Percentiles rank a stretch among this genome's conserved stretches.
Conservation (phyloP, 2,329 filamentous ascomycete genomes). For the Colletotrichum neosansevieriae region DNA sequence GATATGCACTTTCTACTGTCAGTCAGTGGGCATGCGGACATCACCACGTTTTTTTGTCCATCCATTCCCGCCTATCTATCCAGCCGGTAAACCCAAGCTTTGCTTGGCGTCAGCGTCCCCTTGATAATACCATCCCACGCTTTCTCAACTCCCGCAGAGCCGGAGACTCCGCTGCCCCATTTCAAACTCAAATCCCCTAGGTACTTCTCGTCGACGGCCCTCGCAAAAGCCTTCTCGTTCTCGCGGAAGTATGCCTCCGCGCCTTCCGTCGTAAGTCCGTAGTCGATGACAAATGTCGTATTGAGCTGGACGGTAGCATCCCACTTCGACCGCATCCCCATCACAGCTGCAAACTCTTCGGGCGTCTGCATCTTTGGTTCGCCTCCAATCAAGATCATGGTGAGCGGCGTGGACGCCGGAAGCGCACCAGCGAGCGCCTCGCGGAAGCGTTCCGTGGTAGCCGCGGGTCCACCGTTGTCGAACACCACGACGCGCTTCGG, state of each 20-base stretch:
- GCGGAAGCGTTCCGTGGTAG: conserved; percentile 13
- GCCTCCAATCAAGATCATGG: conserved; percentile 14
- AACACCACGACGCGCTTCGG: conserved; percentile 41
- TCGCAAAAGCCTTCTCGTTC: conserved; percentile 18
- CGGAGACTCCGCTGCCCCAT: conserved; percentile 30
- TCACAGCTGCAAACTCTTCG: conserved; percentile 1
- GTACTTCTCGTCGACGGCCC: conserved; percentile 10
- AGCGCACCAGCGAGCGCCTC: conserved; percentile 13
- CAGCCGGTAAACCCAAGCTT: conserved; percentile 25
- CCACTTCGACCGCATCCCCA: conserved; percentile 12
- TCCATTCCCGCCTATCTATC: neutral
- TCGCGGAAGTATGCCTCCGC: conserved; percentile 1
- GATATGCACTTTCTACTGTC: too few species aligned
- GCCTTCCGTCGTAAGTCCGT: conserved; percentile 20
- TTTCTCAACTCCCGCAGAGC: conserved; percentile 24
- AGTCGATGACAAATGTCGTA: conserved; percentile 36
- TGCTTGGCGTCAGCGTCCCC: conserved; percentile 17
- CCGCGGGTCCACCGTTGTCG: conserved; percentile 41
- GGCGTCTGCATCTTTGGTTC: conserved; percentile 8
- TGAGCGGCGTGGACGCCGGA: neutral
- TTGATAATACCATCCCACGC: conserved; percentile 25
- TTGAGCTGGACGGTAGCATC: conserved; percentile 24
- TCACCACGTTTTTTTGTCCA: too few species aligned
- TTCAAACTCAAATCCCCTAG: conserved; percentile 20
- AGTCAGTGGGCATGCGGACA: too few species aligned